Evolutionary conservation across 495 filamentous ascomycete species (phyloP).

Genomic region (Recurvomyces mirabilis): DNA sequence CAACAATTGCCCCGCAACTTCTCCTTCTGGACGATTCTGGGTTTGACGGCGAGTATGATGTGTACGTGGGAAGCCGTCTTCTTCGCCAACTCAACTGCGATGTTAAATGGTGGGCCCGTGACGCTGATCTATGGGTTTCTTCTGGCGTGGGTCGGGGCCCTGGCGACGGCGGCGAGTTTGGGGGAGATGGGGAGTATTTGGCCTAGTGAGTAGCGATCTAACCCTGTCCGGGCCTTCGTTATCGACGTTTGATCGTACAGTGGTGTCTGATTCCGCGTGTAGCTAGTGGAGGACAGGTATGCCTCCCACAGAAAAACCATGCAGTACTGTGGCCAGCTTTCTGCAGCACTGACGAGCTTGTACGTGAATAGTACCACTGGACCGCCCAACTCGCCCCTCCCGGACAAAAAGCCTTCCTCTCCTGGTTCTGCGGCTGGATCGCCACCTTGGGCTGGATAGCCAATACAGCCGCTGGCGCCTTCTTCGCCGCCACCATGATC

Average conservation of each 20-base stretch:
- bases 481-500: constrained; percentile 12
- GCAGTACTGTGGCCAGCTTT: no score
- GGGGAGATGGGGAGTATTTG: constrained; percentile 6
- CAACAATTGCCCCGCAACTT: constrained; percentile 14
- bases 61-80: constrained; percentile 16
- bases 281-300: constrained; percentile 6
- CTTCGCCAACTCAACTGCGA: constrained; percentile 7
- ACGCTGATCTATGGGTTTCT: constrained; percentile 12
- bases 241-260: no score
- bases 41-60: constrained; percentile 9
- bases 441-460: constrained; percentile 12
- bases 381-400: constrained; percentile 8
- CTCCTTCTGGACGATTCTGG: constrained; percentile 6
- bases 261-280: no score
- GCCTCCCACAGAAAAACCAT: no score
- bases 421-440: constrained; percentile 12
- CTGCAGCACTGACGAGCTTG: no score
- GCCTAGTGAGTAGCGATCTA: not conserved
- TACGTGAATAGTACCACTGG: constrained; percentile 19
- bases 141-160: constrained; percentile 2
- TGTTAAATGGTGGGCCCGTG: constrained; percentile 12
- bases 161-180: not conserved
- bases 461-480: not conserved
- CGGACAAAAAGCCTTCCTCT: not conserved
- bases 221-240: no score